A percentile compares a stretch with the other conserved stretches of the same genome.
Evolutionary conservation across 768 basidiomycete species (phyloP).

Genomic region (Mycena filopes): DNA sequence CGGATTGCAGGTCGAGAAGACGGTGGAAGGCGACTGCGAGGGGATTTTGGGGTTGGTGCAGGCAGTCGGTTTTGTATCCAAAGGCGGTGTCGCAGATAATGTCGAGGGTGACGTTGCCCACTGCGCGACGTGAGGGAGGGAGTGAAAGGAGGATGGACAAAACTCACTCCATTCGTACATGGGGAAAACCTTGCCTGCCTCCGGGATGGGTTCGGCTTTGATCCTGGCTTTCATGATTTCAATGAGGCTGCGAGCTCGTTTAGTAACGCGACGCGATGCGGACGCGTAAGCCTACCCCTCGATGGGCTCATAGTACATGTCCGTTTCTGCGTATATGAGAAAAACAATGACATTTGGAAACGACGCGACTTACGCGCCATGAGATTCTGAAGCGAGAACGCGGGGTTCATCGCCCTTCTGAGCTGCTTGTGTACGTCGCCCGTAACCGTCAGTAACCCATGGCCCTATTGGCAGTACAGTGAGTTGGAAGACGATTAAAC

Average conservation of each 20-base stretch:
- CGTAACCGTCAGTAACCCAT: constrained; percentile 59
- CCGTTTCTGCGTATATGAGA: constrained; percentile 43
- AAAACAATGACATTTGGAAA: too few relatives aligned
- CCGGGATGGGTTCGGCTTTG: constrained; percentile 34
- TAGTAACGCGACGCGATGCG: background rate
- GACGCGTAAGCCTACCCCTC: constrained; percentile 46
- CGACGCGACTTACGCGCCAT: constrained; percentile 44
- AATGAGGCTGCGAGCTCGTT: constrained; percentile 43
- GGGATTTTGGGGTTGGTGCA: constrained; percentile 57
- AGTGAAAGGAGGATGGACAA: constrained; percentile 19
- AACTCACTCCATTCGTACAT: constrained; percentile 61
- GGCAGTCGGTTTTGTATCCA: constrained; percentile 56
- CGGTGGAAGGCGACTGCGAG: constrained; percentile 58
- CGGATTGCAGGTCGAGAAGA: constrained; percentile 52
- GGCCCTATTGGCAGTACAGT: too few relatives aligned
- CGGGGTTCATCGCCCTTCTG: constrained; percentile 62
- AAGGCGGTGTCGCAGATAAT: constrained; percentile 63
- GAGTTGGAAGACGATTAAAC: too few relatives aligned
- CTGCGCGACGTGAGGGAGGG: constrained; percentile 39
- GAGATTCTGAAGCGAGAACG: constrained; percentile 57
- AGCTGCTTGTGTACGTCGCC: constrained; percentile 60
- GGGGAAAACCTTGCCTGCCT: constrained; percentile 42
- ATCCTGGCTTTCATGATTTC: constrained; percentile 49
- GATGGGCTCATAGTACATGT: constrained; percentile 60
- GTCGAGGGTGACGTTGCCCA: constrained; percentile 63